These are phyloP conservation scores for Podospora comata DNA, from an alignment of 495 filamentous ascomycete species.

Conservation along the genomic window DNA sequence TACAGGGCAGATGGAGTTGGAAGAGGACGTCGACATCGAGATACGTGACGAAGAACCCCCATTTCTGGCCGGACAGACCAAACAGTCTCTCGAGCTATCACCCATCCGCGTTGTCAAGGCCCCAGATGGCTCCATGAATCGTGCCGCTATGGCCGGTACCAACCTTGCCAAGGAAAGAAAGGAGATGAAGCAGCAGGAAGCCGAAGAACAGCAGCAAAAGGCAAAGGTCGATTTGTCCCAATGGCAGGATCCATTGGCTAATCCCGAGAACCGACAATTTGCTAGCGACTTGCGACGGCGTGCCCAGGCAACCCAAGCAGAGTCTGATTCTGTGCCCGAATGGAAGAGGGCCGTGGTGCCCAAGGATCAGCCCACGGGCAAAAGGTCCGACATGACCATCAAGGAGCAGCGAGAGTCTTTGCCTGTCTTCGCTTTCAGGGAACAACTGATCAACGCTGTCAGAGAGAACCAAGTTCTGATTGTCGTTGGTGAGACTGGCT, in stretches of 20 bases:
- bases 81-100: slow-evolving; percentile 88
- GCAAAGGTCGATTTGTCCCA: slow-evolving; percentile 82
- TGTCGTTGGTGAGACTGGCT: slow-evolving; percentile 96
- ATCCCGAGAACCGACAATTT: slow-evolving; percentile 78
- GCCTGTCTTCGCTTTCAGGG: slow-evolving; percentile 86
- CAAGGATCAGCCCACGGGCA: slow-evolving; percentile 80
- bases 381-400: slow-evolving; percentile 85
- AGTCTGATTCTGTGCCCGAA: slow-evolving; percentile 70
- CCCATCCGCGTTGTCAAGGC: slow-evolving; percentile 97
- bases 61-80: slow-evolving; percentile 93
- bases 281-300: slow-evolving; percentile 71
- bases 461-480: slow-evolving; percentile 85
- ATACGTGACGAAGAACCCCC: slow-evolving; percentile 94
- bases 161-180: slow-evolving; percentile 85
- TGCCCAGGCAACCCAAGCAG: slow-evolving; percentile 40
- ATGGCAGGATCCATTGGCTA: slow-evolving; percentile 96
- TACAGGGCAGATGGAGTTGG: slow-evolving; percentile 85
- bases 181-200: slow-evolving; percentile 84
- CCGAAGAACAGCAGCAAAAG: slow-evolving; percentile 75
- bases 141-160: slow-evolving; percentile 90
- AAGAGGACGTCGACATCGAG: slow-evolving; percentile 97
- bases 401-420: slow-evolving; percentile 90
- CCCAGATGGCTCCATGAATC: slow-evolving; percentile 91
- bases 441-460: slow-evolving; percentile 84
- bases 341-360: slow-evolving; percentile 86